Conservation (phyloP, 257 asterid species). For the Petrea volubilis region DNA sequence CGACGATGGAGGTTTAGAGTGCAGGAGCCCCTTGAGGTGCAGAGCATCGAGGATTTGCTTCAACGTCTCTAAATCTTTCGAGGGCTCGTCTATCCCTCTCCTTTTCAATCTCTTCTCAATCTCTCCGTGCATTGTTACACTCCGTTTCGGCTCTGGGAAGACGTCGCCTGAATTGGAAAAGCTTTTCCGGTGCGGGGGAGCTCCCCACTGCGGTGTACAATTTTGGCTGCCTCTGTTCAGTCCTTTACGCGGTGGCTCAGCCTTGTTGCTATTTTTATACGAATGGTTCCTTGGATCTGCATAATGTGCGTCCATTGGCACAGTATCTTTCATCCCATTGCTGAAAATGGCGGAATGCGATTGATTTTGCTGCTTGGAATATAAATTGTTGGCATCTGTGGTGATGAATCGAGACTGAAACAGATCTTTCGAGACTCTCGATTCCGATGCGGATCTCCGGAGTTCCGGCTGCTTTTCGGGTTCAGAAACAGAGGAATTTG, state of each 20-base stretch:
- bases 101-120: constrained; percentile 63
- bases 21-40: constrained; percentile 90
- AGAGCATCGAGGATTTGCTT: constrained; percentile 92
- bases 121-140: constrained; percentile 51
- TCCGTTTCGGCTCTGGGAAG: constrained; percentile 79
- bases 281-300: constrained; percentile 37
- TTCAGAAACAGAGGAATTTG: constrained; percentile 35
- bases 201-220: constrained; percentile 47
- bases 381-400: constrained; percentile 28
- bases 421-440: constrained; percentile 70
- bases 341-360: constrained; percentile 6
- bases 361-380: constrained; percentile 31
- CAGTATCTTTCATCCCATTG: constrained; percentile 20
- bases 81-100: constrained; percentile 73
- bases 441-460: constrained; percentile 85
- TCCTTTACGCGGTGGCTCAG: constrained; percentile 25
- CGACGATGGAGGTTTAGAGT: constrained; percentile 42
- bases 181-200: constrained; percentile 62
- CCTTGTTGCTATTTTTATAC: constrained; percentile 16
- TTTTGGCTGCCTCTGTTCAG: constrained; percentile 28
- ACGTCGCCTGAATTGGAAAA: constrained; percentile 70
- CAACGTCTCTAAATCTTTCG: constrained; percentile 80
- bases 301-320: constrained; percentile 7
- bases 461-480: constrained; percentile 50
- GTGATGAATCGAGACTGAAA: constrained; percentile 43